phyloP scores from a whole-genome alignment of 345 rosid species.

The Acer saccharum region DNA sequence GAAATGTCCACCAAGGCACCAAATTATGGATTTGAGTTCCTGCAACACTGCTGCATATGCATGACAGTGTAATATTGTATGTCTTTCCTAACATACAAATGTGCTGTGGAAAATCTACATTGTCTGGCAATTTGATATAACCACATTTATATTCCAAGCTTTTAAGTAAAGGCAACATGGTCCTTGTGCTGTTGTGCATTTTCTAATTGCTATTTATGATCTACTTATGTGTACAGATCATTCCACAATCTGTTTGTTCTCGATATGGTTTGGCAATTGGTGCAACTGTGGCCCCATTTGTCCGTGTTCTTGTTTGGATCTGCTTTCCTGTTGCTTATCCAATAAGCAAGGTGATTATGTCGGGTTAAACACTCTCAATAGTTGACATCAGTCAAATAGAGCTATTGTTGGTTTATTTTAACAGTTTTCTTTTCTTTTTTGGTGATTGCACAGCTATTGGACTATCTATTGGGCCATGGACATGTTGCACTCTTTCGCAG shows the following conservation, averaged over 20 bases:
- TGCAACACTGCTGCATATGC: neutral
- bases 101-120: neutral
- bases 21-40: constrained; percentile 4
- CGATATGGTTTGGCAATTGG: constrained; percentile 96
- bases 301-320: constrained; percentile 82
- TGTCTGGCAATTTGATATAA: neutral
- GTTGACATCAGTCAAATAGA: neutral
- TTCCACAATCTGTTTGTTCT: constrained; percentile 93
- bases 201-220: constrained; percentile 11
- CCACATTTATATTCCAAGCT: constrained; percentile 8
- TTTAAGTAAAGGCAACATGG: neutral
- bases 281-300: constrained; percentile 81
- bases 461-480: constrained; percentile 81
- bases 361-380: neutral
- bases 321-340: constrained; percentile 96
- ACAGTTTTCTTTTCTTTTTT: constrained; percentile 2
- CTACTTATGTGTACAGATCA: constrained; percentile 55
- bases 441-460: constrained; percentile 61
- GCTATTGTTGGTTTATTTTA: constrained; percentile 13
- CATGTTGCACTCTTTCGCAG: constrained; percentile 93
- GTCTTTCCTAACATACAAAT: constrained; percentile 1
- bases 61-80: neutral
- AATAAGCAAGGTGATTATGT: constrained; percentile 80
- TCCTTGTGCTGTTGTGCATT: neutral
- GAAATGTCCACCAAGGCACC: neutral